Conservation (phyloP, 2,329 filamentous ascomycete species). For the Cordyceps tenuipes region DNA sequence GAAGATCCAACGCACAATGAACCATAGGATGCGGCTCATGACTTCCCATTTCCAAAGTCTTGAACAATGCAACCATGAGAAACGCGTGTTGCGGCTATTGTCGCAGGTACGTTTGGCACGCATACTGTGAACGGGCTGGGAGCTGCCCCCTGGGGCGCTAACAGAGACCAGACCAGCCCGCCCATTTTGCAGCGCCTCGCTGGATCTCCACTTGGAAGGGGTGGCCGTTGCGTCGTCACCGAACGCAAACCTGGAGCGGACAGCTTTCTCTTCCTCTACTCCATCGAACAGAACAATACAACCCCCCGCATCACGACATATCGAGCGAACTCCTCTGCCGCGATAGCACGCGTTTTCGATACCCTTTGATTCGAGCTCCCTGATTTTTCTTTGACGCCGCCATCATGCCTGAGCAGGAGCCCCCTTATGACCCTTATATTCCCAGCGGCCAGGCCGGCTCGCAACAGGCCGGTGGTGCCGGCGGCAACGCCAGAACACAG, state of each 20-base stretch:
- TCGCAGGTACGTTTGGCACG: slow-evolving; percentile 7
- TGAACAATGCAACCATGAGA: not conserved
- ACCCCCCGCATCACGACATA: not conserved
- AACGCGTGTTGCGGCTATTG: slow-evolving; percentile 4
- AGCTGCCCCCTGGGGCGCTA: not conserved
- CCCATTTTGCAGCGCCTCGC: slow-evolving; percentile 4
- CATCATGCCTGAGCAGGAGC: slow-evolving; percentile 46
- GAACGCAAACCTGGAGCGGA: slow-evolving; percentile 1
- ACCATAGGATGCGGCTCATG: no score
- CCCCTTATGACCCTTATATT: slow-evolving; percentile 85
- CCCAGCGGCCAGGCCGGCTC: slow-evolving; percentile 52
- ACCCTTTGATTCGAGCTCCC: not conserved
- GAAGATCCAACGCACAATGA: not conserved
- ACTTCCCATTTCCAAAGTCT: not conserved
- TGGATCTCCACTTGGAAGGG: slow-evolving; percentile 4
- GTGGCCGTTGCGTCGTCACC: not conserved
- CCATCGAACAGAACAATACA: not conserved
- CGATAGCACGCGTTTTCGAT: not conserved
- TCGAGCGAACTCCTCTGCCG: not conserved
- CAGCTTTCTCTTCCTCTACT: slow-evolving; percentile 1
- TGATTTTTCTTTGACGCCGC: not conserved
- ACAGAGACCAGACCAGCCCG: not conserved
- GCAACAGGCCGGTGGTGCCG: slow-evolving; percentile 30
- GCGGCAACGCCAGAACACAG: slow-evolving; percentile 44
- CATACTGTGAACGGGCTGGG: not conserved